Conservation (phyloP, 805 yeast genomes). For the Schizosaccharomyces cryophilus region DNA sequence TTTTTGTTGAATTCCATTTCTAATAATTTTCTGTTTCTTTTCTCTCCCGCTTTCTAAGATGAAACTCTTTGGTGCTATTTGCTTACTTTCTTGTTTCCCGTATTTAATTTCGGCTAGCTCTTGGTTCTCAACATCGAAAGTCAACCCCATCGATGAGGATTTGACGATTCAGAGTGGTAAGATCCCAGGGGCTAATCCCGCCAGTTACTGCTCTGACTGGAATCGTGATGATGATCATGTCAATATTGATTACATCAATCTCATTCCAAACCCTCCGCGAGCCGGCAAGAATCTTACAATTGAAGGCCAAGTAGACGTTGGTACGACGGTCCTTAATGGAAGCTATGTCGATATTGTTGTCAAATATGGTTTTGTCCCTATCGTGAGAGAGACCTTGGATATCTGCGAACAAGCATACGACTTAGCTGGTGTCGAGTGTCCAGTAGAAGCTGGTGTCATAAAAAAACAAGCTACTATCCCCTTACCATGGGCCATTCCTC, state of each 20-base stretch:
- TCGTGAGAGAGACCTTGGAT: conserved; percentile 75
- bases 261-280: conserved; percentile 70
- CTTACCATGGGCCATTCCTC: conserved; percentile 81
- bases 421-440: conserved; percentile 69
- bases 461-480: conserved; percentile 46
- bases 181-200: neutral
- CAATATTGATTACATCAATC: conserved; percentile 29
- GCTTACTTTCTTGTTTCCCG: neutral
- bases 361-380: conserved; percentile 69
- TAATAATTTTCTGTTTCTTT: too few relatives aligned
- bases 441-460: conserved; percentile 46
- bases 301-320: conserved; percentile 42
- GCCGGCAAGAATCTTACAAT: conserved; percentile 70
- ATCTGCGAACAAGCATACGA: conserved; percentile 57
- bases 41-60: too few relatives aligned
- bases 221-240: conserved; percentile 21
- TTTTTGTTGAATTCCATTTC: too few relatives aligned
- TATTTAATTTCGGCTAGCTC: neutral
- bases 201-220: neutral
- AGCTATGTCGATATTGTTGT: conserved; percentile 90
- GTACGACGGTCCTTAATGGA: conserved; percentile 42
- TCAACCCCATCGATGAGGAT: neutral
- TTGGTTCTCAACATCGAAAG: neutral
- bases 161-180: neutral
- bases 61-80: neutral